Percentiles rank a stretch among this genome's conserved stretches.
Conservation (phyloP, 2,329 filamentous ascomycete species). For the Bretziella fagacearum region DNA sequence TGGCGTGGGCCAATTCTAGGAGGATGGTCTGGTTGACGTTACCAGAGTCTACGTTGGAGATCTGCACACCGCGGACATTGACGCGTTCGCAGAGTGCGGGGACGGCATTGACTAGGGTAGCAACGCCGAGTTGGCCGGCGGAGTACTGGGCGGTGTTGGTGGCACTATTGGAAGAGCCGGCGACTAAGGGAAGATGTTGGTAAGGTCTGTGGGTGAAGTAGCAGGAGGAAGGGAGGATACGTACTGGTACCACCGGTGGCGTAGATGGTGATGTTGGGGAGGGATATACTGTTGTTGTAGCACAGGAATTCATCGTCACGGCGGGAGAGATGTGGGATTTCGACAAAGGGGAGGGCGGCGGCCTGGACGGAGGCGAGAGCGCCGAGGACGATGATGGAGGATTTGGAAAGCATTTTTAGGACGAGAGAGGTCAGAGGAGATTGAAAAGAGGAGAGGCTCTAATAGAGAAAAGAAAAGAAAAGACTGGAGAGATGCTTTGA, state of each 20-base stretch:
- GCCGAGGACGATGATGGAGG: conserved; percentile 1
- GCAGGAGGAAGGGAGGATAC: not conserved
- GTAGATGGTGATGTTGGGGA: conserved; percentile 40
- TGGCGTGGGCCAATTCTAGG: conserved; percentile 29
- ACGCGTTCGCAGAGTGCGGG: conserved; percentile 37
- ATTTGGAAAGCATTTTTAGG: conserved; percentile 8
- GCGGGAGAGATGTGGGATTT: not conserved
- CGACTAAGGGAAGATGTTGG: conserved; percentile 21
- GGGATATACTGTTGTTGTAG: conserved; percentile 23
- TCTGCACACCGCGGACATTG: conserved; percentile 36
- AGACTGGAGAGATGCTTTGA: not conserved
- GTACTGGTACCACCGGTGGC: conserved; percentile 38
- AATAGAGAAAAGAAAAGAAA: not conserved
- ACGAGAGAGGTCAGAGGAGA: not conserved
- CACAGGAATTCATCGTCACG: conserved; percentile 15
- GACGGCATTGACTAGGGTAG: conserved; percentile 35
- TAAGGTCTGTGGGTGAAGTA: not conserved
- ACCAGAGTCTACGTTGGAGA: conserved; percentile 31
- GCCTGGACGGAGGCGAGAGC: conserved; percentile 7
- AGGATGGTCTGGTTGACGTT: conserved; percentile 32
- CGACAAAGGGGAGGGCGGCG: conserved; percentile 1
- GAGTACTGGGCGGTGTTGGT: conserved; percentile 30
- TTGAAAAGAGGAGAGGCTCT: not conserved
- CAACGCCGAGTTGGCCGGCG: conserved; percentile 29
- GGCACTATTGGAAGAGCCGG: conserved; percentile 31